These are phyloP conservation scores for Metschnikowia aberdeeniae DNA, from an alignment of 805 yeast genomes.

Conservation along the genomic window DNA sequence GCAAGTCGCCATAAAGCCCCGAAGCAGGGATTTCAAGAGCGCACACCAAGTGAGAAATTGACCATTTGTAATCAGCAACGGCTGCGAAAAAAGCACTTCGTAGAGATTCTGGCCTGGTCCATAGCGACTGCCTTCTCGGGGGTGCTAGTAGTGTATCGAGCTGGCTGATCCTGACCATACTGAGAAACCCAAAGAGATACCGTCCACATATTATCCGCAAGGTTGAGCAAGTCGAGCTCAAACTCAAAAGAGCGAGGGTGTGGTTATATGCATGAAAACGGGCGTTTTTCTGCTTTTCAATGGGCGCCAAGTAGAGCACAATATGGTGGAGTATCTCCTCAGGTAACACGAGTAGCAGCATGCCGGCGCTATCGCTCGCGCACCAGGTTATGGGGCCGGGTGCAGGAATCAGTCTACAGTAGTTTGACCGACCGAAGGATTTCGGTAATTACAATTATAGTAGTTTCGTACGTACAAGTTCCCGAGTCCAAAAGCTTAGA, in stretches of 20 bases:
- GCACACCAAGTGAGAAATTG: not conserved
- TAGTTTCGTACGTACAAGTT: slow-evolving; percentile 5
- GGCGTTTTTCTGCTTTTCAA: not conserved
- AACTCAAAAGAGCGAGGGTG: slow-evolving; percentile 10
- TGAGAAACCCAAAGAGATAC: slow-evolving; percentile 18
- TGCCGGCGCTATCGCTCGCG: not conserved
- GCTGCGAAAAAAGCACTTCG: slow-evolving; percentile 20
- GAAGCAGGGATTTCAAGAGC: slow-evolving; percentile 23
- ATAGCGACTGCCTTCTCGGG: slow-evolving; percentile 20
- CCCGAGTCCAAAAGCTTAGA: slow-evolving; percentile 48
- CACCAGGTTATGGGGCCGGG: not conserved
- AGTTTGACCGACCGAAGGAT: slow-evolving; percentile 1
- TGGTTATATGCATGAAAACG: not conserved
- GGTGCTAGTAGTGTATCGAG: slow-evolving; percentile 23
- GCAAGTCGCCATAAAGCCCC: slow-evolving; percentile 14
- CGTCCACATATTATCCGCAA: slow-evolving; percentile 22
- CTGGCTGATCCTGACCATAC: slow-evolving; percentile 26
- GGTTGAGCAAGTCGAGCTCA: slow-evolving; percentile 23
- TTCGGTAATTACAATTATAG: slow-evolving; percentile 1
- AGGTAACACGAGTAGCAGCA: slow-evolving; percentile 8
- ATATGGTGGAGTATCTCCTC: slow-evolving; percentile 5
- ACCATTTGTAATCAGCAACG: not conserved
- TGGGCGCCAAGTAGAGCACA: not conserved
- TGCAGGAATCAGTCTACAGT: not conserved
- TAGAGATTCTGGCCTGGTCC: slow-evolving; percentile 17